A percentile compares a stretch with the other conserved stretches of the same genome.
Evolutionary conservation across 169 alveolate species (phyloP).

Genomic region (Cyclospora cayetanensis): DNA sequence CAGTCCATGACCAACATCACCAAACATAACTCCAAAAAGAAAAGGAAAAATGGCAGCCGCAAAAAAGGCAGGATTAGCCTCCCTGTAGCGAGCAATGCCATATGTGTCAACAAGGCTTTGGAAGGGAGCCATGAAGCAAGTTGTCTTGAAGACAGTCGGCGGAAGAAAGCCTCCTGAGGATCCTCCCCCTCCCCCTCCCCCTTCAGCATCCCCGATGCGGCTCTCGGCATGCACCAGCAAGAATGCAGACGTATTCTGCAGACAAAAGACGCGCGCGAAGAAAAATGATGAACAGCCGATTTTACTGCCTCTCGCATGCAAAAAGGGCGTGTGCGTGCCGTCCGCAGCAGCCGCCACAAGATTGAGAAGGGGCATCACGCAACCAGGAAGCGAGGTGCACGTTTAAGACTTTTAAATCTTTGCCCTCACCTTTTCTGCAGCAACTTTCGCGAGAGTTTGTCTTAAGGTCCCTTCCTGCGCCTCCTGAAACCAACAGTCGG

Average conservation of each 20-base stretch:
- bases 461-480: slow-evolving; percentile 10
- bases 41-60: slow-evolving; percentile 98
- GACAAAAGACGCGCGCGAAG: background rate
- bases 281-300: no score
- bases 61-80: slow-evolving; percentile 97
- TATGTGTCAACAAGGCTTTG: slow-evolving; percentile 94
- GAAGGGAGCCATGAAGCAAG: background rate
- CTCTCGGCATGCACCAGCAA: slow-evolving; percentile 42
- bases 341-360: no score
- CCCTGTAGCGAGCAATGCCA: slow-evolving; percentile 98
- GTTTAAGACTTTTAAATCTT: no score
- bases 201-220: background rate
- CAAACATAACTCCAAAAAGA: slow-evolving; percentile 99
- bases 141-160: slow-evolving; percentile 11
- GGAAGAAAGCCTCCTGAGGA: background rate
- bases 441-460: slow-evolving; percentile 31
- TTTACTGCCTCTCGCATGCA: no score
- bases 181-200: background rate
- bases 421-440: slow-evolving; percentile 48
- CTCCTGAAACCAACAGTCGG: slow-evolving; percentile 70
- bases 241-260: slow-evolving; percentile 60
- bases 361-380: no score
- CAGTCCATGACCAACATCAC: slow-evolving; percentile 99
- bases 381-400: no score
- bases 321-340: no score